phyloP scores from a whole-genome alignment of 345 rosid genomes.

The Eucalyptus sp. region DNA sequence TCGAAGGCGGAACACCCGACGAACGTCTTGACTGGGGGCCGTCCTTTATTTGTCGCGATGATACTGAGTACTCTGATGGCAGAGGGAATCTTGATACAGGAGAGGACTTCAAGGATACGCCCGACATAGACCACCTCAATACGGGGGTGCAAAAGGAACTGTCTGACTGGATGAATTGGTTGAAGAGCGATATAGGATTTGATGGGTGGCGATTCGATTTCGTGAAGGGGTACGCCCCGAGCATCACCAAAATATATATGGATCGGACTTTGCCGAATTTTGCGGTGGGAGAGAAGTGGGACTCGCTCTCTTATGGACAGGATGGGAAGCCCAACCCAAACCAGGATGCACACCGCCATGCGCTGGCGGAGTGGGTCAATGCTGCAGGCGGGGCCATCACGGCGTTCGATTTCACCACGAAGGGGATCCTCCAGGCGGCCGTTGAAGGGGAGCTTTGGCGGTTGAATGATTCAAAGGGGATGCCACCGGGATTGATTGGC shows the following conservation, averaged over 20 bases:
- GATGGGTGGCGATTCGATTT: constrained; percentile 77
- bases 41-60: constrained; percentile 47
- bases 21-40: constrained; percentile 86
- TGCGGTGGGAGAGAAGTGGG: constrained; percentile 88
- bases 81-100: constrained; percentile 68
- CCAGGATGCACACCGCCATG: constrained; percentile 48
- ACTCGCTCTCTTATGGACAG: constrained; percentile 33
- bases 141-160: constrained; percentile 48
- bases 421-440: constrained; percentile 71
- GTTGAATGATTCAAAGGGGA: constrained; percentile 57
- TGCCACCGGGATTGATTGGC: constrained; percentile 77
- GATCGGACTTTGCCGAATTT: constrained; percentile 45
- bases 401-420: constrained; percentile 87
- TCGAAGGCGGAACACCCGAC: constrained; percentile 83
- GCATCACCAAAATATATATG: constrained; percentile 41
- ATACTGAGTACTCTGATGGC: constrained; percentile 37
- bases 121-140: constrained; percentile 84
- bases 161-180: constrained; percentile 91
- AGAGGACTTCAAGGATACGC: constrained; percentile 27
- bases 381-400: constrained; percentile 45
- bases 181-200: constrained; percentile 62
- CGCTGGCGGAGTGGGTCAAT: constrained; percentile 44
- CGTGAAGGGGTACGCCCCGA: constrained; percentile 53
- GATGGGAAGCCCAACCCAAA: constrained; percentile 34
- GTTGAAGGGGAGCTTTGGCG: constrained; percentile 76